Conservation (phyloP, 106 monocot genomes). For the Triglochin maritima region DNA sequence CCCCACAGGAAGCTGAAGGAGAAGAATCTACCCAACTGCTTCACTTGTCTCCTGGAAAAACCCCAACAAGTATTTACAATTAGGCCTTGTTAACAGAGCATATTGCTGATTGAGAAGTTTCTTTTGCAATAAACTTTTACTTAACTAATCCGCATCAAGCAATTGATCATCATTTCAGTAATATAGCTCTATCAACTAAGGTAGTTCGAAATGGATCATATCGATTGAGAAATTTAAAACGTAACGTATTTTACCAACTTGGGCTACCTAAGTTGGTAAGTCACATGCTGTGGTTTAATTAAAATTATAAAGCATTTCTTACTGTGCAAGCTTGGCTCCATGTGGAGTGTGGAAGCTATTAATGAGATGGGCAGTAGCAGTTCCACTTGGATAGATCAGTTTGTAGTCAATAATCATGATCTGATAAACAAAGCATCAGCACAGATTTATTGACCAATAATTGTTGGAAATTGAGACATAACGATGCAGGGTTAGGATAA, state of each 20-base stretch:
- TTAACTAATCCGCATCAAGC: too few species aligned
- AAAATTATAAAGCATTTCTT: not conserved
- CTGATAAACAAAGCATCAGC: slow-evolving; percentile 16
- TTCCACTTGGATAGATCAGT: slow-evolving; percentile 66
- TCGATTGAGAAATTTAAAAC: too few species aligned
- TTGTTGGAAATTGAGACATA: too few species aligned
- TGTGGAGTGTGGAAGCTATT: slow-evolving; percentile 80
- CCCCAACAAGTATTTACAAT: not conserved
- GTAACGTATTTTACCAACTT: too few species aligned
- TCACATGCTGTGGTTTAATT: too few species aligned
- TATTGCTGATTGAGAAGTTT: too few species aligned
- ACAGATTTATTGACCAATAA: not conserved
- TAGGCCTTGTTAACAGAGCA: too few species aligned
- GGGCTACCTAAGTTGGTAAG: too few species aligned
- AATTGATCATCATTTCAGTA: too few species aligned
- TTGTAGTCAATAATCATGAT: slow-evolving; percentile 81
- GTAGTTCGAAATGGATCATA: too few species aligned
- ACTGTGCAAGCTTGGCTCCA: slow-evolving; percentile 68
- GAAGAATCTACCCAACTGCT: slow-evolving; percentile 35
- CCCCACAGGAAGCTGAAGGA: slow-evolving; percentile 56
- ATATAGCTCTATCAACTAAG: too few species aligned
- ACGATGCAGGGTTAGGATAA: not conserved
- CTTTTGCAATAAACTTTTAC: too few species aligned
- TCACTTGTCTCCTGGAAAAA: slow-evolving; percentile 48
- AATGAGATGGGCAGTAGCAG: slow-evolving; percentile 76